Evolutionary conservation across 495 filamentous ascomycete species (phyloP), one percentile per base, ranked within the genome.

Genomic region (Penicillium canariense): DNA sequence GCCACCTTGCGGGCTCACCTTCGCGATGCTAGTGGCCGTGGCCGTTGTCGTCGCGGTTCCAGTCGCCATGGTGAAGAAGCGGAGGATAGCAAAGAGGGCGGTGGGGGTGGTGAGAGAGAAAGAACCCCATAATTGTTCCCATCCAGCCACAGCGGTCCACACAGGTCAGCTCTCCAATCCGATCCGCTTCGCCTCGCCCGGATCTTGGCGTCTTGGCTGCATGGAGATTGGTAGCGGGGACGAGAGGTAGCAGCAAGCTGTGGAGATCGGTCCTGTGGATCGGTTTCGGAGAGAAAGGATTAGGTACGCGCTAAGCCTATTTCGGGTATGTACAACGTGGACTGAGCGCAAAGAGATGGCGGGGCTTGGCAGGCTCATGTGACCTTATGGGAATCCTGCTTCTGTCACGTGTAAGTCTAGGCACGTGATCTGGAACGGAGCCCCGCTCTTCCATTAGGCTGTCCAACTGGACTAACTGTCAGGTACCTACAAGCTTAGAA

Each of bases 1-100:
- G 26, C 89, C 88, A 15, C 66, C 71, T 43, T 74, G 71, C 17
- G 69, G 62, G 32, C 42, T 54, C 38, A 58, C 67, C 30, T 54
- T 51, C 7, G 20, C n/a, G 4, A 59, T 36, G 17, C 42, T 40
- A 2, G 53, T 42, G 5, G 44, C 46, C 12, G 52, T 50, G 2
- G 48, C 44, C 36, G 50, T 48, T 8, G 51, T 32, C 12, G 50
- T 45, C 5, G 55, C 46, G 0, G 55, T 59, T 1, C 12, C 23
- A 26, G 51, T 59, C 25, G 55, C 59, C 59, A 62, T 62, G 30
- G 22, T 44, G 42, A 30, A 18, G 27, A 10, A 14, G 22, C 44
- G 39, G 11, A 12, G 36, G 25, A 32, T 7, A 32, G 26, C 1
- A 14, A 25, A 27, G n/a, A 32, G 15, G 31, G 11, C 6, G 22